Evolutionary conservation across 1,139 yeast genomes (phyloP).

Genomic region (Geotrichum histeridarum): DNA sequence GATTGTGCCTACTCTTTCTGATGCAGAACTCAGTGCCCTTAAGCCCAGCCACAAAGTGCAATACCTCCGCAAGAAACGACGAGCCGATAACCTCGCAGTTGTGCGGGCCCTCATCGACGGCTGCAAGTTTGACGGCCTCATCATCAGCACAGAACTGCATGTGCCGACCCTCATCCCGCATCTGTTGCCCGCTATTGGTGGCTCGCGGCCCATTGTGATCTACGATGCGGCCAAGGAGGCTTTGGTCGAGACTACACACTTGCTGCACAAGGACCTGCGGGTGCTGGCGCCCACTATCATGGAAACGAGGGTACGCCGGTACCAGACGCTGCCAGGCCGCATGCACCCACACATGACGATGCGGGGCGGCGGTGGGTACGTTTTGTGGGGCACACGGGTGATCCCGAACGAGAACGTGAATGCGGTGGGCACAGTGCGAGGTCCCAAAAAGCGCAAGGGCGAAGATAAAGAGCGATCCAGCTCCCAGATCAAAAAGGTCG

Average conservation of each 20-base stretch:
- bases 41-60: conserved; percentile 60
- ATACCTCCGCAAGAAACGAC: conserved; percentile 58
- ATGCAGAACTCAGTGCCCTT: conserved; percentile 50
- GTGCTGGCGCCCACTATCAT: conserved; percentile 77
- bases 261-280: conserved; percentile 57
- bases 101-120: conserved; percentile 51
- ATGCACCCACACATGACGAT: conserved; percentile 94
- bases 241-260: conserved; percentile 67
- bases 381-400: conserved; percentile 75
- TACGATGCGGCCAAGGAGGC: conserved; percentile 79
- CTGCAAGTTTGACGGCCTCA: conserved; percentile 69
- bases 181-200: conserved; percentile 65
- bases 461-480: conserved; percentile 2
- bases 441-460: conserved; percentile 28
- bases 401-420: conserved; percentile 58
- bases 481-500: neutral
- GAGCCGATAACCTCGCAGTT: conserved; percentile 44
- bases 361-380: conserved; percentile 87
- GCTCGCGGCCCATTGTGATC: conserved; percentile 80
- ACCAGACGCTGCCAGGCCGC: conserved; percentile 90
- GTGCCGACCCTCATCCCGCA: conserved; percentile 60
- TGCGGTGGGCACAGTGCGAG: conserved; percentile 35
- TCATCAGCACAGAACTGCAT: conserved; percentile 68
- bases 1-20: conserved; percentile 42
- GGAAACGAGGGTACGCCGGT: conserved; percentile 78